A percentile compares a stretch with the other conserved stretches of the same genome.
These are phyloP conservation scores for Pseudocercospora fuligena DNA, from an alignment of 2,329 filamentous ascomycete genomes.

Conservation along the genomic window DNA sequence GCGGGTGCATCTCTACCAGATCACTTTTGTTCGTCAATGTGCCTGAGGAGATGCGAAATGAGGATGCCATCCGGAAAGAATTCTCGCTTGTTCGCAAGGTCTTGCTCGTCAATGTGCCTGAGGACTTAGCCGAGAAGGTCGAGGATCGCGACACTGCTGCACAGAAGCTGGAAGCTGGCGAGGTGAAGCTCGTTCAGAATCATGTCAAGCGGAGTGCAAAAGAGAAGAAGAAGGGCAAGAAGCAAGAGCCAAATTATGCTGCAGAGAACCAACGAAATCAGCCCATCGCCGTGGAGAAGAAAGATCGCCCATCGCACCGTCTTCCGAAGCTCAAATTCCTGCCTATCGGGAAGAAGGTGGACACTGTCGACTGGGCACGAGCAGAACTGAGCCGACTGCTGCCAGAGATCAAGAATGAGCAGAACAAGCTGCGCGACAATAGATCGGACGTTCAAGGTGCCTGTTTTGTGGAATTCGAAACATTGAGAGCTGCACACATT, in stretches of 20 bases:
- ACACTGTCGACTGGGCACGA: slow-evolving; percentile 88
- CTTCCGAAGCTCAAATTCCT: slow-evolving; percentile 55
- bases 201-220: slow-evolving; percentile 37
- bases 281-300: slow-evolving; percentile 59
- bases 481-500: slow-evolving; percentile 78
- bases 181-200: slow-evolving; percentile 48
- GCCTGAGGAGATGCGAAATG: slow-evolving; percentile 46
- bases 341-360: slow-evolving; percentile 79
- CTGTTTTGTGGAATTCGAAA: slow-evolving; percentile 86
- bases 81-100: slow-evolving; percentile 46
- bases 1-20: slow-evolving; percentile 50
- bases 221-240: slow-evolving; percentile 30
- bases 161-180: slow-evolving; percentile 49
- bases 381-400: slow-evolving; percentile 73
- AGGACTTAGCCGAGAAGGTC: slow-evolving; percentile 49
- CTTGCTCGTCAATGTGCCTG: slow-evolving; percentile 53
- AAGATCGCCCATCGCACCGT: slow-evolving; percentile 73
- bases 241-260: slow-evolving; percentile 13
- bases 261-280: slow-evolving; percentile 26
- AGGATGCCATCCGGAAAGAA: slow-evolving; percentile 46
- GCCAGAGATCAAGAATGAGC: slow-evolving; percentile 70
- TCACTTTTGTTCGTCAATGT: slow-evolving; percentile 54
- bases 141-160: slow-evolving; percentile 50
- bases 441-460: slow-evolving; percentile 70
- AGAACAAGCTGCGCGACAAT: slow-evolving; percentile 68